Base-by-base conservation (phyloP, 2,329 filamentous ascomycete species). In the Teratosphaeria nubilosa region DNA sequence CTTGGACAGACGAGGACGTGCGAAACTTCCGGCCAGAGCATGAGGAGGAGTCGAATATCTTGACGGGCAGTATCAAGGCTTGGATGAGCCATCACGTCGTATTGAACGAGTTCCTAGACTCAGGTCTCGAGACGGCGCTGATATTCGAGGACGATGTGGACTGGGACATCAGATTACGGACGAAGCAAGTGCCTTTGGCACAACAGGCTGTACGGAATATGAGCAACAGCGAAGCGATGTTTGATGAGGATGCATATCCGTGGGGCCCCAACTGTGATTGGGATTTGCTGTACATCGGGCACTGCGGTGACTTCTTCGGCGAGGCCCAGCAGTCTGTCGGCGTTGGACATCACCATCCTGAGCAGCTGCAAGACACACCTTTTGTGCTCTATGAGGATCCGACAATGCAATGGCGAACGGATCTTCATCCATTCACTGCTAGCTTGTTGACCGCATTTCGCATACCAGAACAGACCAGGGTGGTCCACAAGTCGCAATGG, bases 131-230 rank as follows among this genome's bases (percentile, higher is more conserved):
- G 62, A 75, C 74, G 1, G 75, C 73, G 1, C 67, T 76, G 56
- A 73, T 76, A 22, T 70, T 76, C 37, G 75, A 76, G 65, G 75
- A 76, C 63, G 75, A 76, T 59, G 73, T 76, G 30, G 75, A 76
- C 58, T 76, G 73, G 72, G 74, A 76, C 61, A 73, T 76, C 31
- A 72, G 72, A n/a, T 68, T 76, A 27, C 71, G 72, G 58, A 73
- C 70, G 56, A 58, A 70, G 13, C 73, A 76, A 57, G 64, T 74
- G 13, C 74, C 74, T 2, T 67, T 63, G 45, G 59, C 62, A 14
- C 63, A 63, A 54, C 55, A 58, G 25, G 57, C 64, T 11, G 58
- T 55, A 9, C 52, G 31, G 20, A 9, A 45, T n/a, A 24, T 60
- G 27, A 70, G 73, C 1, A 62, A 66, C 1, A 65, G 72, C n/a